phyloP scores from a whole-genome alignment of 1,284 basidiomycete genomes.

The Cutaneotrichosporon curvatum region DNA sequence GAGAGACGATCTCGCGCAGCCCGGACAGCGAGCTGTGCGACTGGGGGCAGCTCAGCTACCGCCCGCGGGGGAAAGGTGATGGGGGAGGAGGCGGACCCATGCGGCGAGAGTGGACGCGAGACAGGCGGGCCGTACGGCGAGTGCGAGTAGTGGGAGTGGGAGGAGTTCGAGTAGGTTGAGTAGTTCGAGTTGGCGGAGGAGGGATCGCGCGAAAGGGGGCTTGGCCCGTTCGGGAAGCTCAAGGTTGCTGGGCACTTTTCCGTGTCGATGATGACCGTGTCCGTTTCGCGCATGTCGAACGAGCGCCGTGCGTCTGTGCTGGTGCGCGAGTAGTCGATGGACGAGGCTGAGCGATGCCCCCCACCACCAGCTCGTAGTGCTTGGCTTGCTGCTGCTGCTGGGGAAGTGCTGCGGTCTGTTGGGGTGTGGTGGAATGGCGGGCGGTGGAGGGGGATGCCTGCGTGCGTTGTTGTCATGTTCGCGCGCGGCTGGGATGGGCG shows the following conservation, averaged over 20 bases:
- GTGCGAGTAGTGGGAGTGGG: neutral
- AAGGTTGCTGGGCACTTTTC: neutral
- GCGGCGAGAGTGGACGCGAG: neutral
- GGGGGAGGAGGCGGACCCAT: neutral
- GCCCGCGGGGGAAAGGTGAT: conserved; percentile 9
- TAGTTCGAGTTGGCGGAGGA: neutral
- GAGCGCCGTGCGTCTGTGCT: neutral
- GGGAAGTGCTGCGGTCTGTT: neutral
- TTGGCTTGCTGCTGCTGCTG: neutral
- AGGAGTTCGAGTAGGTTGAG: neutral
- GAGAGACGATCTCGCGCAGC: conserved; percentile 9
- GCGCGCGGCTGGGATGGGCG: neutral
- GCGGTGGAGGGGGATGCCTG: neutral
- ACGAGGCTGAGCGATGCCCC: neutral
- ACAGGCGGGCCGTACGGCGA: neutral
- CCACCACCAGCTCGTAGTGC: too few relatives aligned
- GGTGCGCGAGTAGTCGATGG: neutral
- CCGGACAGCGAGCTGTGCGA: conserved; percentile 1
- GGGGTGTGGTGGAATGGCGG: neutral
- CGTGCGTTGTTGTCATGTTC: conserved; percentile 1
- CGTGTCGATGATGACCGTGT: neutral
- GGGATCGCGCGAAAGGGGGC: neutral
- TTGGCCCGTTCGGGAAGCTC: too few relatives aligned
- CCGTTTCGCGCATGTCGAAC: neutral
- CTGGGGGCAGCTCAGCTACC: neutral